Conservation (phyloP, 2,329 filamentous ascomycete species). For the Xylariaceae sp. region DNA sequence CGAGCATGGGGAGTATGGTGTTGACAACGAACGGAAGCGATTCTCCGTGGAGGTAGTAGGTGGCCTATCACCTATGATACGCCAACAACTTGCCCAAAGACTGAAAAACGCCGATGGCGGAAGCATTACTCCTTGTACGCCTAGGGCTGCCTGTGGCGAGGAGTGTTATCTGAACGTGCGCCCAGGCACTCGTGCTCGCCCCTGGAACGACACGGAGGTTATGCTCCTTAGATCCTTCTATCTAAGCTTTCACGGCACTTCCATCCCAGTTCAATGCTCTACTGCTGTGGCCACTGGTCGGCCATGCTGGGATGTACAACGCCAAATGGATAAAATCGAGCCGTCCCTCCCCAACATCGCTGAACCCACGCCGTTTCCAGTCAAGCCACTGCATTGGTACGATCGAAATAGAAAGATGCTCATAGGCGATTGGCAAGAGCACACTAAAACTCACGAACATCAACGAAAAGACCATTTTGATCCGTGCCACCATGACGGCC, state of each 20-base stretch:
- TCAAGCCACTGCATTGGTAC: slow-evolving; percentile 59
- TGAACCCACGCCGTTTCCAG: slow-evolving; percentile 40
- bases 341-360: slow-evolving; percentile 40
- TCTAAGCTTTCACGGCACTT: slow-evolving; percentile 50
- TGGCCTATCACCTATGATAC: slow-evolving; percentile 44
- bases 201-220: slow-evolving; percentile 58
- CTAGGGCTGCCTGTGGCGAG: slow-evolving; percentile 40
- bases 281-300: slow-evolving; percentile 57
- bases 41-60: slow-evolving; percentile 57
- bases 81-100: slow-evolving; percentile 34
- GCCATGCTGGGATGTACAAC: slow-evolving; percentile 58
- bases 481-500: slow-evolving; percentile 72
- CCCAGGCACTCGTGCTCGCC: slow-evolving; percentile 40
- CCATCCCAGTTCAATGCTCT: slow-evolving; percentile 54
- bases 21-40: slow-evolving; percentile 57
- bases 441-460: slow-evolving; percentile 61
- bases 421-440: slow-evolving; percentile 60
- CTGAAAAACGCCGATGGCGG: slow-evolving; percentile 16
- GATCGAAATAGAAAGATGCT: slow-evolving; percentile 62
- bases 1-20: slow-evolving; percentile 65
- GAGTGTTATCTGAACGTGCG: slow-evolving; percentile 51
- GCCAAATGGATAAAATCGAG: slow-evolving; percentile 49
- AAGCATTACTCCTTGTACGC: slow-evolving; percentile 42
- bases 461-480: slow-evolving; percentile 63
- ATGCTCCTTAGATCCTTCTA: slow-evolving; percentile 55